Evolutionary conservation across 2,329 filamentous ascomycete genomes (phyloP), one percentile per base, ranked within the genome.

Genomic region (Nigrospora oryzae): DNA sequence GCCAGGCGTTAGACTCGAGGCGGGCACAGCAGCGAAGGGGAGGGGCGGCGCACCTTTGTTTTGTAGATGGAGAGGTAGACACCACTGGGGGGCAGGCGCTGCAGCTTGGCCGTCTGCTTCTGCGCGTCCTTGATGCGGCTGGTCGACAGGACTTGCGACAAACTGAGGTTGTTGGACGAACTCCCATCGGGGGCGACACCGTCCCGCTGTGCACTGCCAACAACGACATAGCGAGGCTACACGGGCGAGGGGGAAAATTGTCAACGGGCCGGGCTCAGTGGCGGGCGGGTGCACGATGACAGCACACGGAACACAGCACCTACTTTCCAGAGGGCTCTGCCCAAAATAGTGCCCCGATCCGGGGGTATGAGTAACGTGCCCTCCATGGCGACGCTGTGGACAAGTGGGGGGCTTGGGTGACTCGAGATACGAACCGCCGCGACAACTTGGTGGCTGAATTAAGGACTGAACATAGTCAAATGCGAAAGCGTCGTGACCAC

Each of bases 141-240:
- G 46, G 61, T 61, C n/a, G 63, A 63, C 16, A 65, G 51, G 40
- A 61, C 60, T 44, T 69, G 68, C n/a, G 68, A 62, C 39, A 66
- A 60, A 44, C 60, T 61, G 32, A 61, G 56, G 49, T 30, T 60
- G 49, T 43, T 63, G 62, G 28, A 60, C 54, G 5, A 37, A 4
- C 17, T 23, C 6, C 38, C 38, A n/a, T 30, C 16, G 16, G 32
- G 35, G 12, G 28, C 23, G 14, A 33, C 35, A 11, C 36, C 49
- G 36, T 69, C 66, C 53, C 65, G 63, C 38, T 58, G 58, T 30
- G 62, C 51, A 45, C 58, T 57, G 45, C 77, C 77, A 46, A 82
- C 65, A 46, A 79, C 67, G 40, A 83, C 71, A 60, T 78, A 81
- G 61, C 80, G 78, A 56, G 72, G 55, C 79, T 83, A 57, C 34